Base-by-base conservation (phyloP, 805 yeast species). In the Candida nemodendra region DNA sequence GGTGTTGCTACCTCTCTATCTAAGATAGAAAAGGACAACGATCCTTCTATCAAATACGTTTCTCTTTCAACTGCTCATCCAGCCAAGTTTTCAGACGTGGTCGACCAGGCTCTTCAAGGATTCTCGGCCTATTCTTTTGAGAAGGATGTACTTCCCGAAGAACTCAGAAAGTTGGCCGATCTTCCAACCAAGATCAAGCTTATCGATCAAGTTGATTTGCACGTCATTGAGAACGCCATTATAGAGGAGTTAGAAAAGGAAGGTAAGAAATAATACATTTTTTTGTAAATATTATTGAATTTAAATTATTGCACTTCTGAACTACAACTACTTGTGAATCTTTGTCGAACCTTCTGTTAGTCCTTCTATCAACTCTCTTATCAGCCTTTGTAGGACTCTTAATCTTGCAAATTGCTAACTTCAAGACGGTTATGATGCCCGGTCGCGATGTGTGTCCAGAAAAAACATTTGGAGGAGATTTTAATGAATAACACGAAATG, bases 21-120 rank as follows among this genome's bases (percentile, higher is more conserved):
- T 50, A 71, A 76, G 56, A 75, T 84, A 36, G 70, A 68, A 12
- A 55, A 61, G 19, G 73, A 68, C 30, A 64, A 65, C 26, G 54
- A 45, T 8, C 42, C 62, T 16, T 57, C 68, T 19, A 64, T 71
- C 27, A 69, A 76, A 39, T 75, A 75, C 57, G 73, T 93, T 30
- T 84, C 96, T 4, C 76, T 93, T 41, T 84, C 97, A 9, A 93
- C 99, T 32, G 99, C 99, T 7, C 99, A 93, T 62, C 99, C 99
- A 29, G 99, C 99, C 44, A 93, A 93, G 67, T 93, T 93, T 57
- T 86, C 96, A 18, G 97, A 88, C 47, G 99, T 96, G 34, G 99
- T 93, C 18, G 83, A 90, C 62, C 68, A 75, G 52, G 88, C 98
- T 3, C 72, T 93, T 48, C 59, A 65, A 31, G 72, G 72, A 1